Base-by-base conservation (phyloP, 148 eudicot genomes). In the Tetragonia tetragonoides region DNA sequence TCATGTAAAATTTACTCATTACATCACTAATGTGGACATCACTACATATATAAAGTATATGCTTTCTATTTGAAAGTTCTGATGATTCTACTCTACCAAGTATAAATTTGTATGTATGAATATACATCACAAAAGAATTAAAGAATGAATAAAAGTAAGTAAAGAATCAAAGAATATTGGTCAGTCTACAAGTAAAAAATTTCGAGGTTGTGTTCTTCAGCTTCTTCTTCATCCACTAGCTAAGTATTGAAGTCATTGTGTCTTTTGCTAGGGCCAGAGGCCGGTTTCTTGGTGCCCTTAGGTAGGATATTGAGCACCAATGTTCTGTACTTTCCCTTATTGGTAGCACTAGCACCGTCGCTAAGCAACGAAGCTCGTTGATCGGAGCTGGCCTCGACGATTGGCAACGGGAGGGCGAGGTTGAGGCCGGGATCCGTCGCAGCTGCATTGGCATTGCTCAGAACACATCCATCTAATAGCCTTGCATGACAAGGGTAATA, bases 261-360 rank as follows among this genome's bases (percentile, higher is more conserved):
- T 46, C 59, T 81, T 73, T 75, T 75, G 72, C 76, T 81, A 61
- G 79, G 75, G 38, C 76, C 44, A 62, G 83, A 81, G 2, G 59
- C 1, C 8, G 20, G 16, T 66, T 18, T 75, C 64, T 24, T 70
- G 10, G 72, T 75, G 34, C 79, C 79, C 79, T 64, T 81, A 38
- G 83, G 83, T 24, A 81, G 83, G 64, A 78, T n/a, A 65, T 40
- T 77, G 7, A 81, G 23, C 12, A 81, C 83, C 42, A 81, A 76
- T 64, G 72, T 54, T 73, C 76, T 81, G n/a, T 76, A 81, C 66
- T 42, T 71, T 42, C n/a, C 59, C 23, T 15, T 56, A 5, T 34
- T 60, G 20, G 21, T 34, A 3, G 1, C 62, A 10, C 18, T 37
- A 15, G 51, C 63, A 38, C 65, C 65, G 5, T 70, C 68, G 34